phyloP scores from a whole-genome alignment of 2,329 filamentous ascomycete genomes.

The Chaetomiaceae sp. region DNA sequence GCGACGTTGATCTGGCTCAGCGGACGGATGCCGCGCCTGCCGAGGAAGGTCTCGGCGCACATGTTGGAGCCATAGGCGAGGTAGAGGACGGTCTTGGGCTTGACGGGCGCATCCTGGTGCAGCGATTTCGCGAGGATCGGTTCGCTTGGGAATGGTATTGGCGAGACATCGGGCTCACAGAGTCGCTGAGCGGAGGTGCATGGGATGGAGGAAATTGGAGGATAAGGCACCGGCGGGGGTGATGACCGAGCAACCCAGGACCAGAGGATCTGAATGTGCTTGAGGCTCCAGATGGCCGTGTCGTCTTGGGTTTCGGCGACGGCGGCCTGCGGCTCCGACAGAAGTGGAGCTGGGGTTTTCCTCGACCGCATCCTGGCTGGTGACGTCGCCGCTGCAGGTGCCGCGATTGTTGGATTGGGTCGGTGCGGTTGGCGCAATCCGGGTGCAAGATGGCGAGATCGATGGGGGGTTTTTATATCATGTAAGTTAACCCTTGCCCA shows the following conservation, averaged over 20 bases:
- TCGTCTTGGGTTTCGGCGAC: conserved; percentile 11
- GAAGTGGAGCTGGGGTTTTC: neutral
- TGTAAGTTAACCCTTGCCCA: too few species aligned
- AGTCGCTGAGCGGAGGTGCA: conserved; percentile 37
- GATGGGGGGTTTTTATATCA: conserved; percentile 1
- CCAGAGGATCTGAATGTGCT: conserved; percentile 18
- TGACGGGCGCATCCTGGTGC: conserved; percentile 25
- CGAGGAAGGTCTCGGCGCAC: conserved; percentile 71
- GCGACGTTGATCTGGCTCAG: conserved; percentile 76
- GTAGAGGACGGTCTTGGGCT: conserved; percentile 59
- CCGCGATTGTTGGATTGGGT: neutral
- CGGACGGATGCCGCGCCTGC: conserved; percentile 71
- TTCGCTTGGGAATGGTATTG: conserved; percentile 18
- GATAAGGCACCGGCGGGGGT: conserved; percentile 10
- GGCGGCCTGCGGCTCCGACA: neutral
- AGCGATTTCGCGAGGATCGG: conserved; percentile 24
- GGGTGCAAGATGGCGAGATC: conserved; percentile 8
- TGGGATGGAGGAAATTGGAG: conserved; percentile 31
- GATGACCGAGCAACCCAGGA: conserved; percentile 13
- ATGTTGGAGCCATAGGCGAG: conserved; percentile 93
- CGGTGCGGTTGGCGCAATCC: conserved; percentile 13
- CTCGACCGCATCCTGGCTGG: neutral
- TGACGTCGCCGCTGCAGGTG: neutral
- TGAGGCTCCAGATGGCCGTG: conserved; percentile 16
- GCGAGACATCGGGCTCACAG: conserved; percentile 27